Base-by-base conservation (phyloP, 306 rosid species). In the Potentilla sterilis region DNA sequence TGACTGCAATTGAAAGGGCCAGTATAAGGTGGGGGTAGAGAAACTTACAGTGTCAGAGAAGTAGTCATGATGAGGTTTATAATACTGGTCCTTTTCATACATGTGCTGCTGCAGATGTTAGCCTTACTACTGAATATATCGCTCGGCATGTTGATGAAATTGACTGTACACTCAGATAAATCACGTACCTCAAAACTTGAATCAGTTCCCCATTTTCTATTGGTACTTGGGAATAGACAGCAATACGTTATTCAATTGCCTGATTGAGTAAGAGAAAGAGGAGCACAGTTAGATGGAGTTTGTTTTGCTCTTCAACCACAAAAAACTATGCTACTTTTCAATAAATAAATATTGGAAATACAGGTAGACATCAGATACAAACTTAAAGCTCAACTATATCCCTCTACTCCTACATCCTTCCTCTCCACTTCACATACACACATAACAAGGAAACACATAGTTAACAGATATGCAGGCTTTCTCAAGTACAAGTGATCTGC, bases 211-310 rank as follows among this genome's bases (percentile, higher is more conserved):
- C 99, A 79, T 95, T 86, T 85, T 95, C 99, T 69, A 86, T 14
- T 47, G 99, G 99, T 46, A 92, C 57, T 95, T 95, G 99, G 62
- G 99, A 85, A 82, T 85, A 92, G 86, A 95, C 85, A 64, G 99
- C 85, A 78, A 95, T 90, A 76, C 99, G 89, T 86, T 92, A 92
- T 85, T 95, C 99, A 49, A 95, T 95, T 70, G 97, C 98, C 98
- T 95, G 71, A 83, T 69, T 38, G 55, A 59, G 52, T 7, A 41
- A 38, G 59, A 8, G 49, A 41, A 54, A 65, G 66, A 37, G 24
- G 9, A 38, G 44, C 16, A 75, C 6, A 47, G 48, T 75, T 13
- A 32, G 52, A 19, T 51, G 6, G 6, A 48, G 22, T 70, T 48
- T 24, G n/a, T n/a, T 9, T 14, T 70, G 52, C 57, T 77, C 67